phyloP scores from a whole-genome alignment of 2,329 filamentous ascomycete genomes.

The Xenosphaeropsis pyriputrescens region DNA sequence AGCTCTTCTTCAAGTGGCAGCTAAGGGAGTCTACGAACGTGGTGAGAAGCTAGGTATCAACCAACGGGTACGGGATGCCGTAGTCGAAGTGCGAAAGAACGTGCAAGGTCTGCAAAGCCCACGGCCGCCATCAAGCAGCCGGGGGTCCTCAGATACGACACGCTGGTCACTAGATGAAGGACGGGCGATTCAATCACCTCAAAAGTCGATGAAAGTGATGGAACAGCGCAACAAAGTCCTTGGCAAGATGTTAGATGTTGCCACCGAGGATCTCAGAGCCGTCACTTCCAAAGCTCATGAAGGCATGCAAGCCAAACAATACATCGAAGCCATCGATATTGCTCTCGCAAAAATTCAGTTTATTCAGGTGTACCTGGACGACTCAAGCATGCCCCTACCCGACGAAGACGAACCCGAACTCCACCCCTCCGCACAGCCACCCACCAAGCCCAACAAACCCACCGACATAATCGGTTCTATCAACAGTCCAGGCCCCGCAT shows the following conservation, averaged over 20 bases:
- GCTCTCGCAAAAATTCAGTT: constrained; percentile 50
- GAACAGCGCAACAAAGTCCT: constrained; percentile 53
- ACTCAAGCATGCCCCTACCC: constrained; percentile 33
- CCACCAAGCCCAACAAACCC: neutral
- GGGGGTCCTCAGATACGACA: constrained; percentile 8
- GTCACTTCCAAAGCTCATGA: constrained; percentile 34
- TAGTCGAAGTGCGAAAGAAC: constrained; percentile 67
- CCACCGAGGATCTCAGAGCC: constrained; percentile 46
- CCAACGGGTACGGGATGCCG: constrained; percentile 65
- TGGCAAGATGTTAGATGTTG: constrained; percentile 52
- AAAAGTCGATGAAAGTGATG: constrained; percentile 30
- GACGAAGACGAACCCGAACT: constrained; percentile 13
- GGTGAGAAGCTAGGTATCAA: constrained; percentile 69
- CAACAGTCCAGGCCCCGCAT: neutral
- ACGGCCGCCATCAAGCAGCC: constrained; percentile 22
- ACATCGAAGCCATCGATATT: constrained; percentile 39
- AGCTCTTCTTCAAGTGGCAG: constrained; percentile 59
- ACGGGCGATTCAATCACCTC: constrained; percentile 12
- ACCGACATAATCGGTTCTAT: neutral
- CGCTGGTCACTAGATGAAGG: constrained; percentile 18
- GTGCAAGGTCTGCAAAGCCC: constrained; percentile 51
- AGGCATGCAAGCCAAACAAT: constrained; percentile 25
- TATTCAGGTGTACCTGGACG: constrained; percentile 45
- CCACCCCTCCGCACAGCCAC: neutral
- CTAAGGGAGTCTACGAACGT: constrained; percentile 57